These are phyloP conservation scores for Trichoderma citrinoviride DNA, from an alignment of 2,329 filamentous ascomycete species.

Conservation along the genomic window DNA sequence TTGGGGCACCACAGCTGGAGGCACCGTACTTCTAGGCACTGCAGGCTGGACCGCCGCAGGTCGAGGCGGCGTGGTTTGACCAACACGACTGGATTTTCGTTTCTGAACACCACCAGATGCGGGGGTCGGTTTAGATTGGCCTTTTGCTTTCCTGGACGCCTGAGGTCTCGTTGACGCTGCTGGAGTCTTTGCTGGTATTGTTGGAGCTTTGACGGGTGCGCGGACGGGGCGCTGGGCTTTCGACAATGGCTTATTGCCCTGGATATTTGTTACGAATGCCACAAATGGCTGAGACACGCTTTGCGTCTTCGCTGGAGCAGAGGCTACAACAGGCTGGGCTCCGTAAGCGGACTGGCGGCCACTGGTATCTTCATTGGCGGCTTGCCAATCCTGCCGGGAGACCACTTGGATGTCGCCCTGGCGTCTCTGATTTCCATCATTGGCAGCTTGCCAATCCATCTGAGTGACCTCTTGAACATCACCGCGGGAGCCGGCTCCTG, in stretches of 20 bases:
- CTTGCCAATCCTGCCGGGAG: not conserved
- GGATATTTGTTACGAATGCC: not conserved
- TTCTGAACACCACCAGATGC: not conserved
- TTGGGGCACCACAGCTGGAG: not conserved
- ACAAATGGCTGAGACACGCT: not conserved
- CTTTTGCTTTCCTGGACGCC: not conserved
- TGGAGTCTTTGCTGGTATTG: not conserved
- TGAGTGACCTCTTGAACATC: not conserved
- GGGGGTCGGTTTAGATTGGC: not conserved
- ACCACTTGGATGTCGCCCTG: not conserved
- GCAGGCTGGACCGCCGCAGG: not conserved
- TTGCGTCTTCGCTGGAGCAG: not conserved
- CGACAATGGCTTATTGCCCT: not conserved
- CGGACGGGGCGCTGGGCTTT: not conserved
- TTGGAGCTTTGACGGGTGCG: not conserved
- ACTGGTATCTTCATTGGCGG: not conserved
- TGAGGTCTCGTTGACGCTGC: not conserved
- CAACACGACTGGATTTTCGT: not conserved
- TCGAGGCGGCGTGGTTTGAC: not conserved
- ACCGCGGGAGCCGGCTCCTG: not conserved
- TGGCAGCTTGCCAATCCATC: not conserved
- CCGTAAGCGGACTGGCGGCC: not conserved
- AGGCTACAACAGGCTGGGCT: not conserved
- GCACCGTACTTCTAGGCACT: not conserved
- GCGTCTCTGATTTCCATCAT: too few relatives aligned